A percentile compares a stretch with the other conserved stretches of the same genome.
Evolutionary conservation across 176 grass and related monocot genomes (phyloP).

Genomic region (Paspalum notatum): DNA sequence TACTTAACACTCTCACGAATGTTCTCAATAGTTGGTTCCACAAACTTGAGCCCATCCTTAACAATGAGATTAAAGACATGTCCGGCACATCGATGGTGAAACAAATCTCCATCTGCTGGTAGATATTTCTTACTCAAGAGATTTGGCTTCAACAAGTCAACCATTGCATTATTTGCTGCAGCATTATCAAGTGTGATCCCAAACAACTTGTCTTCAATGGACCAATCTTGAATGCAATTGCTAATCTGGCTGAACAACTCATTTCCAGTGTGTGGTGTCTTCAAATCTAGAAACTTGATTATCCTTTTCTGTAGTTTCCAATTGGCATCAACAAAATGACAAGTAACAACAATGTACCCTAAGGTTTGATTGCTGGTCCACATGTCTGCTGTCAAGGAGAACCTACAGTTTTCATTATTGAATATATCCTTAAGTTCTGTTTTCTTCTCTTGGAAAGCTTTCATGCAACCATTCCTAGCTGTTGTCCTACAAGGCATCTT

Average conservation of each 20-base stretch:
- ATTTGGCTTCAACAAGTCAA: neutral
- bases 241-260: neutral
- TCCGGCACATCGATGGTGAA: neutral
- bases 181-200: neutral
- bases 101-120: neutral
- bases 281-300: conserved; percentile 4
- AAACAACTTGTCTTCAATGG: neutral
- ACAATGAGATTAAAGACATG: neutral
- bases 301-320: neutral
- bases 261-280: neutral
- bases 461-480: neutral
- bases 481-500: neutral
- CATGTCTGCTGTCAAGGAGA: neutral
- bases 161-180: neutral
- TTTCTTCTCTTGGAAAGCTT: neutral
- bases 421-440: neutral
- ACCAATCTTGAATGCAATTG: neutral
- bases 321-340: neutral
- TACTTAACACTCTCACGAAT: conserved; percentile 13
- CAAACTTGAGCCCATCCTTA: neutral
- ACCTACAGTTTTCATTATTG: neutral
- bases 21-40: neutral
- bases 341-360: neutral
- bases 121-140: neutral
- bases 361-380: neutral